These are phyloP conservation scores for Calonectria multiphialidica DNA, from an alignment of 2,329 filamentous ascomycete species.

Conservation along the genomic window DNA sequence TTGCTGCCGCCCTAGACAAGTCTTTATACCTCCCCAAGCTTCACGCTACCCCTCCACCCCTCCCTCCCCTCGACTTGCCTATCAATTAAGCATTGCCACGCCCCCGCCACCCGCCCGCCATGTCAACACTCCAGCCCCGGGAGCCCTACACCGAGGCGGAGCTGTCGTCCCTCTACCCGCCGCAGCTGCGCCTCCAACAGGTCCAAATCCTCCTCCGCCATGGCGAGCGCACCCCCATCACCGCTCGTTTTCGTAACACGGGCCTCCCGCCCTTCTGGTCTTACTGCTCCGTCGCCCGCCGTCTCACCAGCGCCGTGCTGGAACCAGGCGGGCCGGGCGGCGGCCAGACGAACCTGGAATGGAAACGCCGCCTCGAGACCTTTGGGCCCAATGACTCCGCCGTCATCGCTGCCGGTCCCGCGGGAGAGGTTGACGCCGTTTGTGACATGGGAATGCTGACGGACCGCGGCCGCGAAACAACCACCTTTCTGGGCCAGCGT, in stretches of 20 bases:
- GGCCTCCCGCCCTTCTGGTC: constrained; percentile 83
- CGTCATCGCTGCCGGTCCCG: constrained; percentile 74
- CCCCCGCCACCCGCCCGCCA: constrained; percentile 51
- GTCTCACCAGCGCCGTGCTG: constrained; percentile 70
- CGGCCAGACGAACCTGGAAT: constrained; percentile 63
- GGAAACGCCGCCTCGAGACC: constrained; percentile 83
- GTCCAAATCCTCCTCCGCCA: constrained; percentile 90
- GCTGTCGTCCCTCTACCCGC: constrained; percentile 84
- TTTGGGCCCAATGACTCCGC: constrained; percentile 81
- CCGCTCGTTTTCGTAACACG: constrained; percentile 86
- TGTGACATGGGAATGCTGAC: constrained; percentile 86
- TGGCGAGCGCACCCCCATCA: constrained; percentile 86
- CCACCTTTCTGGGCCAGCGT: constrained; percentile 75
- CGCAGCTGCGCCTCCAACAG: constrained; percentile 82
- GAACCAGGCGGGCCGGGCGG: constrained; percentile 51
- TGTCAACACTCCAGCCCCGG: constrained; percentile 84
- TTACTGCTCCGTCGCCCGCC: constrained; percentile 84
- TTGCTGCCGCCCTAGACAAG: background rate
- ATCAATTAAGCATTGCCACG: background rate
- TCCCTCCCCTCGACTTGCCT: too few relatives aligned
- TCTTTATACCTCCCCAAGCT: background rate
- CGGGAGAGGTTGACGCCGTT: constrained; percentile 80
- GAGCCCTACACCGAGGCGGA: constrained; percentile 84
- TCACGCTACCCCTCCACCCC: background rate
- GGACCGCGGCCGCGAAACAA: constrained; percentile 79